A percentile compares a stretch with the other conserved stretches of the same genome.
Evolutionary conservation across 306 rosid genomes (phyloP).

Genomic region (Gynostemma pentaphyllum): DNA sequence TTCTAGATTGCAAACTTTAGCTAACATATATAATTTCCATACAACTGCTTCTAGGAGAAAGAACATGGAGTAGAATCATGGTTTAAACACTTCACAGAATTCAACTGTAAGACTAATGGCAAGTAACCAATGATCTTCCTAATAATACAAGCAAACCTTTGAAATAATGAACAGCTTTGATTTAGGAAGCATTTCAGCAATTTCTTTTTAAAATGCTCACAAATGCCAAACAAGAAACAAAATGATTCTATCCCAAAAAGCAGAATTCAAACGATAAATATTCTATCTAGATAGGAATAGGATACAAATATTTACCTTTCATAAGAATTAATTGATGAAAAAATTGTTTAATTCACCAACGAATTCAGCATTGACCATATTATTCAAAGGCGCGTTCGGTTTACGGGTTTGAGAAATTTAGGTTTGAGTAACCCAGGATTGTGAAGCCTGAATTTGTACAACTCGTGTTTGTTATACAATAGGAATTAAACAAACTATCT

Average conservation of each 20-base stretch:
- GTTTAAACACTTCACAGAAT: neutral
- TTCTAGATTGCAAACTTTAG: neutral
- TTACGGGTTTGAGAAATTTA: too few relatives aligned
- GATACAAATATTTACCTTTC: neutral
- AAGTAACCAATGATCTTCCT: neutral
- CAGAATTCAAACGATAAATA: neutral
- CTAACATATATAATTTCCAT: neutral
- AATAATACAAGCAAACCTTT: neutral
- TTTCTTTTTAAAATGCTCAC: neutral
- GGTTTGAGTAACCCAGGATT: too few relatives aligned
- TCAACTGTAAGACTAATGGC: neutral
- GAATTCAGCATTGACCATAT: neutral
- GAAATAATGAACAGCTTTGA: neutral
- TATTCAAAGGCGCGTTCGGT: neutral
- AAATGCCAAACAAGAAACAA: neutral
- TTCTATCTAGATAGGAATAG: neutral
- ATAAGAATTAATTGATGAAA: neutral
- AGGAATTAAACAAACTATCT: neutral
- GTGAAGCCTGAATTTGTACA: too few relatives aligned
- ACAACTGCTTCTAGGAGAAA: neutral
- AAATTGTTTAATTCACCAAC: neutral
- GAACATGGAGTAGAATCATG: neutral
- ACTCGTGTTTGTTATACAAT: too few relatives aligned
- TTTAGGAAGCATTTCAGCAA: neutral
- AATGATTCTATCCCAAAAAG: neutral